A percentile compares a stretch with the other conserved stretches of the same genome.
These are phyloP conservation scores for Nakaseomyces bracarensis DNA, from an alignment of 1,139 yeast species.

Conservation along the genomic window DNA sequence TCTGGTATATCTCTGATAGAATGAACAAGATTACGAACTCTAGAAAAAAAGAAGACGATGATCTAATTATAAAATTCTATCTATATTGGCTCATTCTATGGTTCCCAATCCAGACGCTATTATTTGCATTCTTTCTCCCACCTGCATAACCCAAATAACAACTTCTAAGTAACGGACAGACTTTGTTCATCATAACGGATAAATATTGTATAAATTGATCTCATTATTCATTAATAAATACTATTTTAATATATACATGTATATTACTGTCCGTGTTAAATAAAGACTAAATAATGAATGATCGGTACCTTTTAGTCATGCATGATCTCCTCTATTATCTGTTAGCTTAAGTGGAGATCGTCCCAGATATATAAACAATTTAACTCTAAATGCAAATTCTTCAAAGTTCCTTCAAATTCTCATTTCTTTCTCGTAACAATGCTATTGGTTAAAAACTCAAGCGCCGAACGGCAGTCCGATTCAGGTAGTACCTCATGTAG, in stretches of 20 bases:
- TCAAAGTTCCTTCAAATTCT: no score
- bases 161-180: no score
- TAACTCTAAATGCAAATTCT: no score
- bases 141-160: slow-evolving; percentile 45
- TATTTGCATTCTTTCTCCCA: slow-evolving; percentile 62
- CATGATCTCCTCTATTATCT: no score
- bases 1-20: slow-evolving; percentile 58
- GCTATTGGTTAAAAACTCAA: slow-evolving; percentile 76
- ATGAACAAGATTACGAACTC: slow-evolving; percentile 16
- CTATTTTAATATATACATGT: neutral
- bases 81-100: slow-evolving; percentile 44
- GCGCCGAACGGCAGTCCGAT: slow-evolving; percentile 81
- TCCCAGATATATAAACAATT: no score
- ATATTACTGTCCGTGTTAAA: neutral
- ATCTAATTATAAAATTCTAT: slow-evolving; percentile 27
- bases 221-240: neutral
- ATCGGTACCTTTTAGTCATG: no score
- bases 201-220: neutral
- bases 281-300: neutral
- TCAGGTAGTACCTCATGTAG: slow-evolving; percentile 65
- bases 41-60: slow-evolving; percentile 16
- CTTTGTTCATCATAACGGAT: no score
- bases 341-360: no score
- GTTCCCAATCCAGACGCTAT: slow-evolving; percentile 49
- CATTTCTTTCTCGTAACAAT: slow-evolving; percentile 73